phyloP scores from a whole-genome alignment of 2,329 filamentous ascomycete species.

The Fusarium ramigenum region DNA sequence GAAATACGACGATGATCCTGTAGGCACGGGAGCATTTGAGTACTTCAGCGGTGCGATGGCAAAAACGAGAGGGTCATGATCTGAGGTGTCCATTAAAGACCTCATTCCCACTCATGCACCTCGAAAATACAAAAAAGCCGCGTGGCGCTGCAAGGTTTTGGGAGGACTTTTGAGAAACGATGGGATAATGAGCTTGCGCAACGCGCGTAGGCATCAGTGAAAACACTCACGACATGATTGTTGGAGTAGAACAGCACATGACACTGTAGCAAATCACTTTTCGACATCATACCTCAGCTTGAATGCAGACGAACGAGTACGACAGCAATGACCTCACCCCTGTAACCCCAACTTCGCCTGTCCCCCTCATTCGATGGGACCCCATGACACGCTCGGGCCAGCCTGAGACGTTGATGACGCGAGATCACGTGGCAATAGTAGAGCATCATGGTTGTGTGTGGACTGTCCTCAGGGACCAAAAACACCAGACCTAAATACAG shows the following conservation, averaged over 20 bases:
- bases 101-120: slow-evolving; percentile 9
- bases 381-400: slow-evolving; percentile 35
- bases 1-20: neutral
- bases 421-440: slow-evolving; percentile 46
- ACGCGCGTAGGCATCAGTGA: slow-evolving; percentile 10
- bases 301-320: neutral
- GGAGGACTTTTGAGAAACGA: slow-evolving; percentile 23
- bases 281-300: neutral
- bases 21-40: neutral
- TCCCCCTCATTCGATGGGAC: slow-evolving; percentile 20
- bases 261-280: neutral
- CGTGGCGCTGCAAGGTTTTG: slow-evolving; percentile 43
- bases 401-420: slow-evolving; percentile 45
- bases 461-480: too few relatives aligned
- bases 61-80: neutral
- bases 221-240: neutral
- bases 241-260: neutral
- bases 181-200: slow-evolving; percentile 3
- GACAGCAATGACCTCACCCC: slow-evolving; percentile 25
- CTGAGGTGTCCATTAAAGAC: slow-evolving; percentile 10
- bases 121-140: slow-evolving; percentile 29
- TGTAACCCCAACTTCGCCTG: slow-evolving; percentile 25
- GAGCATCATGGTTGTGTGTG: neutral
- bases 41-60: neutral
- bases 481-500: too few relatives aligned